Evolutionary conservation across 2,329 filamentous ascomycete genomes (phyloP), one percentile per base, ranked within the genome.

Genomic region (Xylariomycetidae sp.): DNA sequence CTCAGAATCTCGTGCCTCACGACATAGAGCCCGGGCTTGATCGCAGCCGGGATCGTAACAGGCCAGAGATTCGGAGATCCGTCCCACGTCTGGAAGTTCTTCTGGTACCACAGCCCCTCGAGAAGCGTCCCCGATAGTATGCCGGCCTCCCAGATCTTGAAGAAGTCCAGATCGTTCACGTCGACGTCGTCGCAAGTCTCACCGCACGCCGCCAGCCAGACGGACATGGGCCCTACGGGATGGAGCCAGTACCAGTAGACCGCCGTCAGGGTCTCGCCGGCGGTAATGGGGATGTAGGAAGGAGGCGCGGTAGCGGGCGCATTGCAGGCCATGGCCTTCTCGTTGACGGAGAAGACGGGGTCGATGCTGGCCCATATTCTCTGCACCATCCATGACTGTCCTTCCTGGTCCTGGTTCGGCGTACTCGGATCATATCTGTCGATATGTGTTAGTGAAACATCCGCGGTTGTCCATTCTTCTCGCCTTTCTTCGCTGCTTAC

Each of bases 1-100:
- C 67, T 69, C 19, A 74, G 44, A 34, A 74, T 64, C 55, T 76
- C 70, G 46, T 75, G 70, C 25, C 70, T 53, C 30, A 75, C 63
- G 30, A 75, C 51, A 44, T 74, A 74, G 25, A 68, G 54, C 4
- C 71, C 71, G 1, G 65, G 50, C 30, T 58, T 61, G 14, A 75
- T 53, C 2, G 53, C 58, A 4, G 53, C 45, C 0, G 70, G 71
- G 10, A 75, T 65, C 0, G 57, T 67, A 23, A 60, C 61, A 0
- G 64, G 65, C 64, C 67, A 74, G 26, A 60, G 39, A 22, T 54
- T 58, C 1, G 59, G 60, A 2, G 45, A 44, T 2, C 58, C 57
- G 25, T 63, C 59, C 60, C 60, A 63, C 18, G 53, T 51, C 37
- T 64, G 61, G 36, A 63, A 64, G 23, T 45, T 28, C 34, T 58